Conservation (phyloP, 768 basidiomycete species). For the Boletales sp. region DNA sequence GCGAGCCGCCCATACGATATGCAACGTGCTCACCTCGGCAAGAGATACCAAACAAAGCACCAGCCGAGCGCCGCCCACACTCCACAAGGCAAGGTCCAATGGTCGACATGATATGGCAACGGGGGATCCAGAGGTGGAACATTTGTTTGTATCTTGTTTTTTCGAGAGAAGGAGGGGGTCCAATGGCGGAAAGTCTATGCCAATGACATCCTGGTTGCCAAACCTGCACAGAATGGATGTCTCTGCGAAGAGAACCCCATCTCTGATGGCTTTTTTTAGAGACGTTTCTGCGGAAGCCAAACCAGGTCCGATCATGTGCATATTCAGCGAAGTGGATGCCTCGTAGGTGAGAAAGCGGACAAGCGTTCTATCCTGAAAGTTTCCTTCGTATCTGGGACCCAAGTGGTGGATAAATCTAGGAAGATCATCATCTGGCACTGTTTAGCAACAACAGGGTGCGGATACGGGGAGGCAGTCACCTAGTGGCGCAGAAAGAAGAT, state of each 20-base stretch:
- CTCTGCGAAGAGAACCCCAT: slow-evolving; percentile 39
- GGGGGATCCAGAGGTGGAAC: slow-evolving; percentile 46
- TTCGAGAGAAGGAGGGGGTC: background rate
- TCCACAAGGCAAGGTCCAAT: slow-evolving; percentile 75
- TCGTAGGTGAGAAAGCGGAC: slow-evolving; percentile 82
- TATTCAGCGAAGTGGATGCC: slow-evolving; percentile 78
- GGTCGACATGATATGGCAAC: slow-evolving; percentile 56
- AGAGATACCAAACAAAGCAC: slow-evolving; percentile 71
- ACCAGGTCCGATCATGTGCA: slow-evolving; percentile 58
- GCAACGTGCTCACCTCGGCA: slow-evolving; percentile 50
- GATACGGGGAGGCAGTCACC: slow-evolving; percentile 33
- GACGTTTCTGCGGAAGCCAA: slow-evolving; percentile 37
- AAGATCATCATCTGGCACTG: slow-evolving; percentile 56
- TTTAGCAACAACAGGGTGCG: slow-evolving; percentile 12
- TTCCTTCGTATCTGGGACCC: slow-evolving; percentile 72
- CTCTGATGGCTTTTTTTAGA: slow-evolving; percentile 38
- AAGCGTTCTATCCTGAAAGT: slow-evolving; percentile 69
- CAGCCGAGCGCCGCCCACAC: slow-evolving; percentile 78
- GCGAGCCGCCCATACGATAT: background rate
- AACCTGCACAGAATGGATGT: slow-evolving; percentile 40
- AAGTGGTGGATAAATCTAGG: slow-evolving; percentile 77
- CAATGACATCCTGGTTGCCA: slow-evolving; percentile 21
- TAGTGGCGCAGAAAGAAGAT: slow-evolving; percentile 56
- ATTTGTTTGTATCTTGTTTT: background rate
- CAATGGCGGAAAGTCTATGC: slow-evolving; percentile 10